These are phyloP conservation scores for Cairneyella variabilis DNA, from an alignment of 495 filamentous ascomycete species.

Conservation along the genomic window DNA sequence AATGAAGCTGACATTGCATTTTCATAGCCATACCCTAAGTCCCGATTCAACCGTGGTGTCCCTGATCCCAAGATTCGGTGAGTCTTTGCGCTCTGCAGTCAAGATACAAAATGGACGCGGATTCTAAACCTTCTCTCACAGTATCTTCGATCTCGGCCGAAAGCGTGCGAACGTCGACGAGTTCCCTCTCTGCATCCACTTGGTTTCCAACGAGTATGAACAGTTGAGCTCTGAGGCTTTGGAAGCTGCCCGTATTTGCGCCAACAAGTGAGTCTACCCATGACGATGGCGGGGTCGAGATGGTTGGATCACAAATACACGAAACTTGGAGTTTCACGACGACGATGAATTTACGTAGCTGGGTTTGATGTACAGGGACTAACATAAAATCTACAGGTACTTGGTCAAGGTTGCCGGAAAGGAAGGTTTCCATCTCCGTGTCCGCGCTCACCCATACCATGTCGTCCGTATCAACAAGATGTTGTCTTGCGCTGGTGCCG, in stretches of 20 bases:
- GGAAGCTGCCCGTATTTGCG: conserved; percentile 98
- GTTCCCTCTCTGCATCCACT: conserved; percentile 96
- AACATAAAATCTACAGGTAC: conserved; percentile 51
- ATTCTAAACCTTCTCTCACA: too few relatives aligned
- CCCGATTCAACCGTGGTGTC: conserved; percentile 99
- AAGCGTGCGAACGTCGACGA: conserved; percentile 98
- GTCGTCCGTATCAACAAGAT: conserved; percentile 99
- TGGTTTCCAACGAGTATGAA: conserved; percentile 99
- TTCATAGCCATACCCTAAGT: conserved; percentile 92
- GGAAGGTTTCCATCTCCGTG: conserved; percentile 98
- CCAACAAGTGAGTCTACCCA: conserved; percentile 75
- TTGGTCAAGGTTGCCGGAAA: conserved; percentile 96
- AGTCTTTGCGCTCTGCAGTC: too few relatives aligned
- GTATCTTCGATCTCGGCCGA: conserved; percentile 98
- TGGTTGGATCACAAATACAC: background rate
- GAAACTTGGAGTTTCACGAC: background rate
- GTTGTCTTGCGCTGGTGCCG: conserved; percentile 99
- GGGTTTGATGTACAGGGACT: background rate
- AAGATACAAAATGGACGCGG: background rate
- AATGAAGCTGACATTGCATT: conserved; percentile 9
- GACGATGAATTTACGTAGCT: too few relatives aligned
- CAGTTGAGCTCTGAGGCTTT: conserved; percentile 98
- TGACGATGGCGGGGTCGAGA: background rate
- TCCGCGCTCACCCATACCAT: conserved; percentile 98
- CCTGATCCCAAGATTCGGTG: conserved; percentile 92